Base-by-base conservation (phyloP, 2,329 filamentous ascomycete species). In the Lasiodiplodia theobromae region DNA sequence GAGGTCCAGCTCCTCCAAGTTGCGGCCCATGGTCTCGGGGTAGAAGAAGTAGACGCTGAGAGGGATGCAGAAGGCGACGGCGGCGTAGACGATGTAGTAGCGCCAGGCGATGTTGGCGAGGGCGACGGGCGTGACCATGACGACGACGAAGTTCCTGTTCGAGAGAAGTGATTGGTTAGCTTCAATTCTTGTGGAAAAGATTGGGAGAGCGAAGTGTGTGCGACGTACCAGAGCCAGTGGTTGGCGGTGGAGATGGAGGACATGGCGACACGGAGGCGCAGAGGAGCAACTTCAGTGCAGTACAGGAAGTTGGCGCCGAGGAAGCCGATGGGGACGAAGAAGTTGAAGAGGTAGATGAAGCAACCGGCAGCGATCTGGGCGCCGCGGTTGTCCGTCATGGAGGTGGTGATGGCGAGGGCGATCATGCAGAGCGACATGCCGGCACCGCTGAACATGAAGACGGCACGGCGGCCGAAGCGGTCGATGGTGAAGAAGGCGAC, bases 301-400 rank as follows among this genome's bases (percentile, higher is more conserved):
- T 89, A 89, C 23, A 89, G 79, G 77, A 88, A 89, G 72, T 87
- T 88, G 38, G 86, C 83, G 1, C 87, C 87, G 0, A 88, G 80
- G 77, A 87, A 88, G 0, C 86, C 87, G 68, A 88, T 85, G 0
- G 85, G 86, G 54, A 88, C 85, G 76, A 89, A 88, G 72, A 85
- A 86, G 76, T 88, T 86, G 79, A 87, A 89, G 57, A 87, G 75
- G 76, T 86, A 89, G 60, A 89, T 82, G 75, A 88, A 88, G 70
- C 86, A 82, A 0, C 84, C 85, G 0, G 85, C 85, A 0, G 82
- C 83, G 52, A 88, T 83, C 69, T 85, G 82, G 2, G 86, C 82
- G 1, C 79, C 69, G 2, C 78, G 79, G 75, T 86, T 85, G 38
- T 76, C 78, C 14, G 82, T 80, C 73, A 83, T 84, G 23, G 82